phyloP scores from a whole-genome alignment of 139 green algal species.

The Auxenochlorella pyrenoidosa region DNA sequence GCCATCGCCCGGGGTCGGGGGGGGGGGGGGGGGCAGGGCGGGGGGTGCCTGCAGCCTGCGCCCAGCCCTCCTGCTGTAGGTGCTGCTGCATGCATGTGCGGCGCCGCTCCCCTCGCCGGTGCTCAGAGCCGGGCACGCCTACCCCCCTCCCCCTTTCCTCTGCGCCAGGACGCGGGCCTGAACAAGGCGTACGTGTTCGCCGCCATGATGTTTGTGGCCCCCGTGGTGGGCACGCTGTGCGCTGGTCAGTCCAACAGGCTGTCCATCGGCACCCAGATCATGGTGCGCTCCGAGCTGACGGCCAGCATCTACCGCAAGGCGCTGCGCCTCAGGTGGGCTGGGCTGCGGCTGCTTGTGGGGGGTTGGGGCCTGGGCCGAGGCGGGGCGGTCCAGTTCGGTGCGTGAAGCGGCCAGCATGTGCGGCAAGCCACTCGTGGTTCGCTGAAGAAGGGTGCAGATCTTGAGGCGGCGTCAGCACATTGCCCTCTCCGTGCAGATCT shows the following conservation, averaged over 20 bases:
- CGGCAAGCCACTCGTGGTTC: no score
- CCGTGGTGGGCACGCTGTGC: conserved; percentile 51
- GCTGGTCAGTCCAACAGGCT: conserved; percentile 50
- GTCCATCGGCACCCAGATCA: conserved; percentile 55
- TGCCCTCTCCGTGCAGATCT: no score
- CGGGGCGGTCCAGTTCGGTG: no score
- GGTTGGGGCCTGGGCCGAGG: no score
- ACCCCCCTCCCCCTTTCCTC: not conserved
- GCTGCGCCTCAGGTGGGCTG: conserved; percentile 56
- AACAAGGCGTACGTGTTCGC: conserved; percentile 53
- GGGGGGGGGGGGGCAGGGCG: no score
- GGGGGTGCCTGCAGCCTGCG: no score
- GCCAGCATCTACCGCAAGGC: conserved; percentile 92
- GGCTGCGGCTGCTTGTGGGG: no score
- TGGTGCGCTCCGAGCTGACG: conserved; percentile 73
- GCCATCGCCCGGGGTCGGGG: not conserved
- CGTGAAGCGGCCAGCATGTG: no score
- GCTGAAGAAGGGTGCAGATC: no score
- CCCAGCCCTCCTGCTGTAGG: not conserved
- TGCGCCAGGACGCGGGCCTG: conserved; percentile 4
- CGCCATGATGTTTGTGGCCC: conserved; percentile 57
- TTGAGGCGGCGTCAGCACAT: no score
- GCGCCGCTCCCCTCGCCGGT: not conserved
- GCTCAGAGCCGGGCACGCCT: not conserved
- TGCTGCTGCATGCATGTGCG: not conserved